Conservation (phyloP, 1,139 yeast genomes). For the Magnusiomyces tetraspermus region DNA sequence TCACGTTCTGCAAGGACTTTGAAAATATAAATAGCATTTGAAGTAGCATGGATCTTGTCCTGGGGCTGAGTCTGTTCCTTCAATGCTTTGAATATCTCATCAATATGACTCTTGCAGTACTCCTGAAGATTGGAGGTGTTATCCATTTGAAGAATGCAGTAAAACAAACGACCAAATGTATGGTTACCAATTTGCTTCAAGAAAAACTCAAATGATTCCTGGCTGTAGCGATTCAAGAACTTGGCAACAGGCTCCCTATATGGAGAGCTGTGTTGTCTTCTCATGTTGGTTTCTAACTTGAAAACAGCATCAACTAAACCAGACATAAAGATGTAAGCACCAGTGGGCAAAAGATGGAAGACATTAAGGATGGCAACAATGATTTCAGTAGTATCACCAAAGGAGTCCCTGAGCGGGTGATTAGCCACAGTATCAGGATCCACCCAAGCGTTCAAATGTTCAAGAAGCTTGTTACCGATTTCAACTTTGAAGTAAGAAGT, state of each 20-base stretch:
- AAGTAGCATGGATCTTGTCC: conserved; percentile 45
- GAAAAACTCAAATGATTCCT: conserved; percentile 65
- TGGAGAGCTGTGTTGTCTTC: conserved; percentile 82
- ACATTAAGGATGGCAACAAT: conserved; percentile 86
- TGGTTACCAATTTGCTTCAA: conserved; percentile 57
- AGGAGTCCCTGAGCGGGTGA: background rate
- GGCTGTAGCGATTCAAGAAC: conserved; percentile 74
- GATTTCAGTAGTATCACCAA: conserved; percentile 28
- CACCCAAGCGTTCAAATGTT: conserved; percentile 95
- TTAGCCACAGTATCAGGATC: conserved; percentile 72
- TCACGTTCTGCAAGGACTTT: conserved; percentile 47
- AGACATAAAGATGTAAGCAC: conserved; percentile 85
- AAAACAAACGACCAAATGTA: conserved; percentile 53
- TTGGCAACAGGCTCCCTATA: conserved; percentile 87
- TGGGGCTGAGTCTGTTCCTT: conserved; percentile 38
- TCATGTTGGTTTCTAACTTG: conserved; percentile 69
- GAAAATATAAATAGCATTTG: conserved; percentile 62
- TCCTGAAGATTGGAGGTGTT: conserved; percentile 52
- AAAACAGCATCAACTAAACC: conserved; percentile 71
- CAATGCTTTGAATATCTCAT: conserved; percentile 8
- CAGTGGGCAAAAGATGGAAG: conserved; percentile 84
- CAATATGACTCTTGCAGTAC: conserved; percentile 41
- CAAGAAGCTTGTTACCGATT: conserved; percentile 85
- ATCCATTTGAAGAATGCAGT: conserved; percentile 51
- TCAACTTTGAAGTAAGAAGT: conserved; percentile 94